Percentiles rank a stretch among this genome's conserved stretches.
phyloP scores from a whole-genome alignment of 2,329 filamentous ascomycete species.

The Apiospora marii region DNA sequence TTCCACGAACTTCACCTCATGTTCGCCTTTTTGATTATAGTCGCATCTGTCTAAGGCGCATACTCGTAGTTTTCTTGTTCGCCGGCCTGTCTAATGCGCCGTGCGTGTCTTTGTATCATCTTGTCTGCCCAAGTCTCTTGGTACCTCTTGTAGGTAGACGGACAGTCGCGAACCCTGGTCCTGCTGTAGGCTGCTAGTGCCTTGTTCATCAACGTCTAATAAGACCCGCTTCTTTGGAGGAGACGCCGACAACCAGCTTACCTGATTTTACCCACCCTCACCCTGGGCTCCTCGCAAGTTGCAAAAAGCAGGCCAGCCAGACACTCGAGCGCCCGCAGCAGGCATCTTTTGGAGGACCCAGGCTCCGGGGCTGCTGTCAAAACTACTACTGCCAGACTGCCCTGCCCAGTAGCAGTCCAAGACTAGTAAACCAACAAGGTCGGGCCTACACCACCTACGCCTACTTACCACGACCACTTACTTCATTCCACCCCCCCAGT shows the following conservation, averaged over 20 bases:
- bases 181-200: neutral
- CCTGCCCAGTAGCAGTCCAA: neutral
- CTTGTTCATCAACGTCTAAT: slow-evolving; percentile 21
- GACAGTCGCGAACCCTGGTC: neutral
- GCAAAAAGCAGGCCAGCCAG: neutral
- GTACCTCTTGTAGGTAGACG: neutral
- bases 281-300: slow-evolving; percentile 2
- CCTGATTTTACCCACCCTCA: slow-evolving; percentile 18
- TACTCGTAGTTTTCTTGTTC: neutral
- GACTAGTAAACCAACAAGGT: slow-evolving; percentile 17
- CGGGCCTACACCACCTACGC: neutral
- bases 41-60: neutral
- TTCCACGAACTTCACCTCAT: neutral
- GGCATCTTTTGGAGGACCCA: slow-evolving; percentile 7
- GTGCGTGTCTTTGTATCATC: neutral
- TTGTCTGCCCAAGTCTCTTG: slow-evolving; percentile 2
- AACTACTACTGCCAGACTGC: neutral
- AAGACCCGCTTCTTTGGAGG: slow-evolving; percentile 19
- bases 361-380: slow-evolving; percentile 13
- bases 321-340: neutral
- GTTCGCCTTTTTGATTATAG: neutral
- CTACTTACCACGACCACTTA: slow-evolving; percentile 6
- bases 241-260: slow-evolving; percentile 18
- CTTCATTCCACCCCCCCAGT: slow-evolving; percentile 20
- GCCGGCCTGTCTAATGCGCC: neutral